Percentiles rank a stretch among this genome's conserved stretches.
Evolutionary conservation across 257 asterid species (phyloP).

Genomic region (Voacanga thouarsii): DNA sequence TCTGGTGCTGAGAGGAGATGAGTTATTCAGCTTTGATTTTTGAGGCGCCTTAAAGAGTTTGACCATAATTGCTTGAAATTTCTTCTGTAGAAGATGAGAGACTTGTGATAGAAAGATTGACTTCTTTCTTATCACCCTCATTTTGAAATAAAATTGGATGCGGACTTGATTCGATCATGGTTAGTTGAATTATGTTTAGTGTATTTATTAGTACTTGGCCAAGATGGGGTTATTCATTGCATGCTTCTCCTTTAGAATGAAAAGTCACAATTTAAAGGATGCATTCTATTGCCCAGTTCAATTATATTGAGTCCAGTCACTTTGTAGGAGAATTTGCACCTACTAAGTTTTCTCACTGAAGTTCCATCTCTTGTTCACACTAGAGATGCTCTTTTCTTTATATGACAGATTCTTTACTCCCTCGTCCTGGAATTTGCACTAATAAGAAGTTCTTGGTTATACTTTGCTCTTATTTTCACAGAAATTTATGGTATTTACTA

Average conservation of each 20-base stretch:
- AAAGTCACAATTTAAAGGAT: neutral
- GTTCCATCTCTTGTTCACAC: neutral
- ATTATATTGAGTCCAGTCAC: neutral
- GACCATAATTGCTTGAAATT: too few species aligned
- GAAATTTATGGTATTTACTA: neutral
- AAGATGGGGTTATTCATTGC: neutral
- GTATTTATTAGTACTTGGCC: neutral
- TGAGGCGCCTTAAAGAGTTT: too few species aligned
- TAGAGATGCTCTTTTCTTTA: neutral
- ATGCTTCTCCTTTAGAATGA: neutral
- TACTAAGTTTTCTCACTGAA: neutral
- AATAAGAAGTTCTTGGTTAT: neutral
- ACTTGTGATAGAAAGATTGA: conserved; percentile 55
- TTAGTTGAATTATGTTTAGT: conserved; percentile 33
- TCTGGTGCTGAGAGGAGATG: too few species aligned
- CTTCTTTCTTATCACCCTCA: conserved; percentile 92
- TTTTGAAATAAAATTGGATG: conserved; percentile 76
- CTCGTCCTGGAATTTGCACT: neutral
- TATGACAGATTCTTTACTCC: neutral
- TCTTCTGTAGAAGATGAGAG: conserved; percentile 72
- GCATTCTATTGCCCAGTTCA: neutral
- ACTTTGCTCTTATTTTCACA: neutral
- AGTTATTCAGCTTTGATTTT: too few species aligned
- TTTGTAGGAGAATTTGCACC: neutral
- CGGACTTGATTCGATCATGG: conserved; percentile 97